Evolutionary conservation across 192 early-diverging fungal genomes (phyloP), one percentile per base, ranked within the genome.

Genomic region (Mortierella alpina): DNA sequence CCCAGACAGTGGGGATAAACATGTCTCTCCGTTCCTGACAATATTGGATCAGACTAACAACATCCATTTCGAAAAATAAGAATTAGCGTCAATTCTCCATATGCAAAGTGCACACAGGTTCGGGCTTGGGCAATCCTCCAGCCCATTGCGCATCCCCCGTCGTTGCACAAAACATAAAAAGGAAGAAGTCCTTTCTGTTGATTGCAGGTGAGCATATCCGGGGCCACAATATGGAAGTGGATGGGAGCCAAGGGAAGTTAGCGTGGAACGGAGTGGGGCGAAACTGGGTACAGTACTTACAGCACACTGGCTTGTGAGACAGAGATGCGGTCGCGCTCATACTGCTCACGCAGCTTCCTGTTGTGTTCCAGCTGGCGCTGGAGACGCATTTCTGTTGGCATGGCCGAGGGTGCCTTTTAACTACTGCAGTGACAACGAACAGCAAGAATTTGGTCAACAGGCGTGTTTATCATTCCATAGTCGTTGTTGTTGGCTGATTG

Each of bases 351-450:
- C 52, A 80, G 60, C 9, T 71, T 71, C 60, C 58, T 80, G 44
- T 80, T 80, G 60, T 80, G 77, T 55, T 80, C 77, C 59, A 80
- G 66, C 47, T 80, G 77, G 14, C 77, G 77, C 60, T 80, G 77
- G 40, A 80, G 77, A 11, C 77, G 57, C 59, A 72, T 63, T 62
- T 80, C 77, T 53, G 77, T 72, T 8, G 77, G 15, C 65, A 68
- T 67, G 50, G 22, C 31, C 15, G 31, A 31, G 31, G 31, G 31
- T 31, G 31, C 31, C 31, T 31, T 31, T 31, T 1, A 18, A n/a
- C 11, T 15, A 20, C 54, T 31, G 31, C 31, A 31, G 31, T 31
- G 31, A 31, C 31, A 31, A 31, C 31, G 31, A 31, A 31, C 31
- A 31, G 31, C 31, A 2, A 31, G 31, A 31, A 3, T 31, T 31